These are phyloP conservation scores for Pterocarpus macrocarpus DNA, from an alignment of 306 rosid genomes.

Conservation along the genomic window DNA sequence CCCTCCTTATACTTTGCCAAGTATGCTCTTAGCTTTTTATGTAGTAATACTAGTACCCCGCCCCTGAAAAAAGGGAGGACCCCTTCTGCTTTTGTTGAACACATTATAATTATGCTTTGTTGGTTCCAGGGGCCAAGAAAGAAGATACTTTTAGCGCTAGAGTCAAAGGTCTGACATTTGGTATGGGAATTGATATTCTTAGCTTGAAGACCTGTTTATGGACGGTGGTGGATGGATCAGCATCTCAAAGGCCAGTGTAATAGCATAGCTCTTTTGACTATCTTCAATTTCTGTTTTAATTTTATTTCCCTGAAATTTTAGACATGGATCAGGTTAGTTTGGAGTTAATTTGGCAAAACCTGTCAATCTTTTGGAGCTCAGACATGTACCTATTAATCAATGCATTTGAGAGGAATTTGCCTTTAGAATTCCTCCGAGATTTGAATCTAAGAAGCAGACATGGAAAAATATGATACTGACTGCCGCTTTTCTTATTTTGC, in stretches of 20 bases:
- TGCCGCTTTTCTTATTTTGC: not conserved
- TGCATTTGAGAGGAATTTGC: constrained; percentile 38
- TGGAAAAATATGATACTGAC: not conserved
- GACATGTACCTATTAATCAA: constrained; percentile 37
- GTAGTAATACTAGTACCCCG: not conserved
- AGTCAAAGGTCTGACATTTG: constrained; percentile 72
- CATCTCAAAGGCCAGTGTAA: constrained; percentile 38
- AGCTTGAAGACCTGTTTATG: constrained; percentile 35
- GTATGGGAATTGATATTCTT: constrained; percentile 33
- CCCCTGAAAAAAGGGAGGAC: no score
- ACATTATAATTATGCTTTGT: constrained; percentile 40
- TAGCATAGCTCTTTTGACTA: constrained; percentile 36
- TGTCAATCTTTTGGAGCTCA: constrained; percentile 8
- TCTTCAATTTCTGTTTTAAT: constrained; percentile 9
- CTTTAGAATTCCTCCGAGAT: constrained; percentile 16
- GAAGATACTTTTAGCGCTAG: constrained; percentile 93
- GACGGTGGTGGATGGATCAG: constrained; percentile 40
- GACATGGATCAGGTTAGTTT: constrained; percentile 46
- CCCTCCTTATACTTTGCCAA: not conserved
- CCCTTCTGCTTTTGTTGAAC: constrained; percentile 29
- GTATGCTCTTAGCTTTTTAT: constrained; percentile 1
- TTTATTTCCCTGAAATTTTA: constrained; percentile 9
- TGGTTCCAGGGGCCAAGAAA: constrained; percentile 95
- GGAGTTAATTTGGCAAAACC: constrained; percentile 43
- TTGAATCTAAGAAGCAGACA: not conserved